phyloP scores from a whole-genome alignment of 2,329 filamentous ascomycete species.

The Orbilia brochopaga region DNA sequence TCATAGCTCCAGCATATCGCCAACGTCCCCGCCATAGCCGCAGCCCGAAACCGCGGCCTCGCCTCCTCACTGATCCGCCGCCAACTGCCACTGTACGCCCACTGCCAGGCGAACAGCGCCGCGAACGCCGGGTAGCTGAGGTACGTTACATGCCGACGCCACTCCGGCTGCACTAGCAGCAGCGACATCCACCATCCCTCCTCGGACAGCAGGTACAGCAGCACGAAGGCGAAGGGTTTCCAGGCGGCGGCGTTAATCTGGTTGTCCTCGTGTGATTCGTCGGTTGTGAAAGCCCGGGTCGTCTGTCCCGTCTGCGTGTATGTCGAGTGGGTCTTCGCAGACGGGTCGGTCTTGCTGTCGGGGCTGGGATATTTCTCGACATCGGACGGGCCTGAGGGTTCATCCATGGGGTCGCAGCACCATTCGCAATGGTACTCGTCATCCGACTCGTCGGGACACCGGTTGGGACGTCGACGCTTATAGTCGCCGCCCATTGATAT shows the following conservation, averaged over 20 bases:
- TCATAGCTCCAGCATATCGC: conserved; percentile 21
- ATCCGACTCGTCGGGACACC: too few relatives aligned
- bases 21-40: conserved; percentile 2
- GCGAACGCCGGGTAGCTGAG: conserved; percentile 17
- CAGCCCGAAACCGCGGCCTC: background rate
- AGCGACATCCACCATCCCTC: conserved; percentile 35
- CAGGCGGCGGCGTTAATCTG: conserved; percentile 1
- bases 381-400: too few relatives aligned
- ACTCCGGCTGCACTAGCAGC: background rate
- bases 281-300: too few relatives aligned
- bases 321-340: too few relatives aligned
- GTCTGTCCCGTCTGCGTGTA: too few relatives aligned
- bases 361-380: too few relatives aligned
- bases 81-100: conserved; percentile 16
- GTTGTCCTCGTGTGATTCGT: background rate
- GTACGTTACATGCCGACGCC: background rate
- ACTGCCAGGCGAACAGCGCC: conserved; percentile 31
- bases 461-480: too few relatives aligned
- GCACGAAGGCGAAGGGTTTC: conserved; percentile 39
- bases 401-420: too few relatives aligned
- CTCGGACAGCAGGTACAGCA: conserved; percentile 29
- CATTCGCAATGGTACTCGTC: too few relatives aligned
- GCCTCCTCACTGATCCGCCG: background rate
- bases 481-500: too few relatives aligned
- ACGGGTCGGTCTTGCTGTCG: too few relatives aligned